Percentiles rank a stretch among this genome's conserved stretches.
These are phyloP conservation scores for Filosporella fistucella DNA, from an alignment of 495 filamentous ascomycete species.

Conservation along the genomic window DNA sequence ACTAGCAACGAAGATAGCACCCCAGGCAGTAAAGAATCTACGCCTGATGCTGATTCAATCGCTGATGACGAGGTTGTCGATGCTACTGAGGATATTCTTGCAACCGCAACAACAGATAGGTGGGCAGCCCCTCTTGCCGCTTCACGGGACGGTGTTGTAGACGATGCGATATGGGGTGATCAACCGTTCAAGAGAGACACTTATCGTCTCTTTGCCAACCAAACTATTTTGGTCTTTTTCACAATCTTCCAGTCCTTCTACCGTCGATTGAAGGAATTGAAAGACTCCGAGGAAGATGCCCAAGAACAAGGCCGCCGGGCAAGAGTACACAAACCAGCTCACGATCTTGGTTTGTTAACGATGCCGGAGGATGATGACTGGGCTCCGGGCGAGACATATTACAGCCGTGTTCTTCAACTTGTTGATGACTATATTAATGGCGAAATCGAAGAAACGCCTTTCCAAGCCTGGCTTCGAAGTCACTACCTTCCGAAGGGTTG, in stretches of 20 bases:
- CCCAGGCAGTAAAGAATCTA: conserved; percentile 75
- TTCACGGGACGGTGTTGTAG: conserved; percentile 23
- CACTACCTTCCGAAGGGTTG: conserved; percentile 87
- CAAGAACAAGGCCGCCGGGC: conserved; percentile 65
- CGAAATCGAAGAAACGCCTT: conserved; percentile 71
- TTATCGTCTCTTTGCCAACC: conserved; percentile 86
- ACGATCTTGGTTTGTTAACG: conserved; percentile 65
- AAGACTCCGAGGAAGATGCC: conserved; percentile 68
- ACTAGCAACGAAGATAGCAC: conserved; percentile 70
- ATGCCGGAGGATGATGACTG: conserved; percentile 35
- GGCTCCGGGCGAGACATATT: conserved; percentile 37
- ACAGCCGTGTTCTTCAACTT: conserved; percentile 53
- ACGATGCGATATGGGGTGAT: conserved; percentile 66
- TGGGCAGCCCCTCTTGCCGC: conserved; percentile 43
- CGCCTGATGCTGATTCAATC: conserved; percentile 72
- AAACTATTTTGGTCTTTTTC: conserved; percentile 89
- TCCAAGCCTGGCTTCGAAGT: conserved; percentile 85
- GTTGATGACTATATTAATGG: conserved; percentile 81
- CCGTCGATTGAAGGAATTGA: conserved; percentile 75
- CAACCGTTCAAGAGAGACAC: conserved; percentile 71
- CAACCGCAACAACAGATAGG: conserved; percentile 48
- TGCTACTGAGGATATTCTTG: conserved; percentile 38
- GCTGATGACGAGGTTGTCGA: conserved; percentile 58
- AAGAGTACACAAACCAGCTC: conserved; percentile 68
- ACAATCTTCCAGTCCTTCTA: conserved; percentile 85